Evolutionary conservation across 164 flowering plant species (phyloP), one percentile per base, ranked within the genome.

Genomic region (Cinnamomum chago): DNA sequence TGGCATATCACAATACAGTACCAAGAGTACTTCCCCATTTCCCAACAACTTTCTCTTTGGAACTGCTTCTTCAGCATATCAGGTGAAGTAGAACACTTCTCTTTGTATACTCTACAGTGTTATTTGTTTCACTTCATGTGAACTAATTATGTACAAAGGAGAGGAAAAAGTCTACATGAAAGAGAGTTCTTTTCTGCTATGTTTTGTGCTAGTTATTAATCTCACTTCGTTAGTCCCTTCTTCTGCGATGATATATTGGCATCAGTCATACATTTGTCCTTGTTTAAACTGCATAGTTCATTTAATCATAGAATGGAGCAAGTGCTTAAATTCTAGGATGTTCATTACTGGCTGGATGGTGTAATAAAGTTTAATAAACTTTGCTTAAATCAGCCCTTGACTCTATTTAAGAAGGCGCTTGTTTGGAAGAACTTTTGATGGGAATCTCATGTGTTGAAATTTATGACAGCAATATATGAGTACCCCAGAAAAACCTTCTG

Each of bases 41-140:
- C 72, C 72, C 3, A 11, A 22, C 15, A 22, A 52, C 35, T 70
- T 70, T 20, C 72, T 50, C 15, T 70, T 70, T 52, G 72, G 72
- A 25, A 33, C 72, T 52, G 60, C 72, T 5, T 27, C 72, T 22
- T 70, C 72, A 3, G 27, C 72, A 23, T 70, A 68, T 68, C 71
- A 68, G 71, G 71, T 68, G 22, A 20, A n/a, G 22, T n/a, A 40
- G 14, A 28, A 7, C 33, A 30, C 33, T 30, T 15, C 17, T 15
- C 27, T 33, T 40, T 17, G 15, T 66, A 30, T 66, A 27, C 2
- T 6, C 47, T 35, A 35, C 47, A 35, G 47, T 35, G 47, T 20
- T 68, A 5, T 66, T 18, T 66, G 20, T 5, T 27, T 27, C 40
- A 12, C 30, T 15, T 20, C 28, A 18, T 17, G 15, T 27, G 20